Conservation (phyloP, 1,284 basidiomycete species). For the Crepidotus sp. region DNA sequence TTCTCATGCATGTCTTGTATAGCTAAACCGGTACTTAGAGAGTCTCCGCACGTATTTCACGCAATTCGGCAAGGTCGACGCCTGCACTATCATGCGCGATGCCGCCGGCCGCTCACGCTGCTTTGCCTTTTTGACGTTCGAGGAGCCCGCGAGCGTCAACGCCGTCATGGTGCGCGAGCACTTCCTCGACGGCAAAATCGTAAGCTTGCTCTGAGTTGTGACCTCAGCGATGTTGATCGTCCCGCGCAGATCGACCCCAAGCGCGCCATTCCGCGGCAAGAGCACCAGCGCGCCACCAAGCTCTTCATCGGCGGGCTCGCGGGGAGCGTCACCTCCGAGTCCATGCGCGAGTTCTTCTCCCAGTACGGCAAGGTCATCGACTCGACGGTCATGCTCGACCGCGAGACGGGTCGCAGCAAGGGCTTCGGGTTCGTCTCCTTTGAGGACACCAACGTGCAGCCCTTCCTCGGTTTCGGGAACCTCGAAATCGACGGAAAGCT, state of each 20-base stretch:
- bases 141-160: conserved; percentile 79
- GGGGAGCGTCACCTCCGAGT: conserved; percentile 85
- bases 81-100: conserved; percentile 95
- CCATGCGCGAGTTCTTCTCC: conserved; percentile 86
- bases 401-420: conserved; percentile 91
- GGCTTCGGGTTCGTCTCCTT: conserved; percentile 98
- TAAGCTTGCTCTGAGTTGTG: conserved; percentile 33
- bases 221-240: background rate
- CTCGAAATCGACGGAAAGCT: conserved; percentile 89
- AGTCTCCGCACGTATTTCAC: conserved; percentile 63
- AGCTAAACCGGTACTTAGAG: conserved; percentile 39
- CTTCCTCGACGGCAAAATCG: conserved; percentile 88
- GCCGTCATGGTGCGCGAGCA: conserved; percentile 87
- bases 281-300: conserved; percentile 86
- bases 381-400: conserved; percentile 97
- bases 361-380: conserved; percentile 92
- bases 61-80: conserved; percentile 76
- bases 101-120: conserved; percentile 83
- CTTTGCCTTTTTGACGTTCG: conserved; percentile 93
- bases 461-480: conserved; percentile 77
- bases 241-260: conserved; percentile 89
- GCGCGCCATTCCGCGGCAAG: conserved; percentile 92
- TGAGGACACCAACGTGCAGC: conserved; percentile 80
- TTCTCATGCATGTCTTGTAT: conserved; percentile 47
- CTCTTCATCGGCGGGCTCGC: conserved; percentile 95